A percentile compares a stretch with the other conserved stretches of the same genome.
Evolutionary conservation across 306 rosid species (phyloP).

Genomic region (Pterocarpus macrocarpus): DNA sequence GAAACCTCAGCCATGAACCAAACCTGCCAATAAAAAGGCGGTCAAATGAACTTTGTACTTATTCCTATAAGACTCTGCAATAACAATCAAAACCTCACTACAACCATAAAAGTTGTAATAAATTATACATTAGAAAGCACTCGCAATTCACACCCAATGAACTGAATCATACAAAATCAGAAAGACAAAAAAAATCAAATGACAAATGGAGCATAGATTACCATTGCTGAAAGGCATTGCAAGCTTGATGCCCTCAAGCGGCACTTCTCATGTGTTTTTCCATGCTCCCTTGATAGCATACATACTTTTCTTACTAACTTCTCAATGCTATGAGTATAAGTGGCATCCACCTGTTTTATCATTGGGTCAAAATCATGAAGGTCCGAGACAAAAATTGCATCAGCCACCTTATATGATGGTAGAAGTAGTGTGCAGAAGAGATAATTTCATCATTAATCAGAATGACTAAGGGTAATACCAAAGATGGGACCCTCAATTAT

Average conservation of each 20-base stretch:
- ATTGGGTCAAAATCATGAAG: conserved; percentile 42
- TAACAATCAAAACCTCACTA: neutral
- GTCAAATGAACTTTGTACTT: conserved; percentile 37
- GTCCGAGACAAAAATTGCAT: conserved; percentile 13
- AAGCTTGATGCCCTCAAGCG: conserved; percentile 89
- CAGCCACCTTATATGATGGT: neutral
- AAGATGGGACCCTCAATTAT: conserved; percentile 9
- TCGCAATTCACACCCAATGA: neutral
- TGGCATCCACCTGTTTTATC: conserved; percentile 76
- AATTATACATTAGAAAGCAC: conserved; percentile 8
- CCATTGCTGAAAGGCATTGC: conserved; percentile 99
- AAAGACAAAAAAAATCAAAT: conserved; percentile 27
- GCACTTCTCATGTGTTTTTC: conserved; percentile 65
- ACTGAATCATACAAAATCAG: conserved; percentile 2
- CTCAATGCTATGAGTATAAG: conserved; percentile 81
- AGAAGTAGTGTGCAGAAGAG: conserved; percentile 3
- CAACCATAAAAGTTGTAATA: neutral
- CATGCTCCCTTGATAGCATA: conserved; percentile 65
- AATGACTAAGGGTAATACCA: neutral
- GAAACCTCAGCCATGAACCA: conserved; percentile 95
- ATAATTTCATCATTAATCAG: neutral
- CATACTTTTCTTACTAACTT: conserved; percentile 81
- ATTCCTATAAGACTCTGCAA: neutral
- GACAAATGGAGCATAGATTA: conserved; percentile 43
- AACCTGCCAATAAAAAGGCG: conserved; percentile 64